Base-by-base conservation (phyloP, 495 filamentous ascomycete species). In the Penicillium silybi region DNA sequence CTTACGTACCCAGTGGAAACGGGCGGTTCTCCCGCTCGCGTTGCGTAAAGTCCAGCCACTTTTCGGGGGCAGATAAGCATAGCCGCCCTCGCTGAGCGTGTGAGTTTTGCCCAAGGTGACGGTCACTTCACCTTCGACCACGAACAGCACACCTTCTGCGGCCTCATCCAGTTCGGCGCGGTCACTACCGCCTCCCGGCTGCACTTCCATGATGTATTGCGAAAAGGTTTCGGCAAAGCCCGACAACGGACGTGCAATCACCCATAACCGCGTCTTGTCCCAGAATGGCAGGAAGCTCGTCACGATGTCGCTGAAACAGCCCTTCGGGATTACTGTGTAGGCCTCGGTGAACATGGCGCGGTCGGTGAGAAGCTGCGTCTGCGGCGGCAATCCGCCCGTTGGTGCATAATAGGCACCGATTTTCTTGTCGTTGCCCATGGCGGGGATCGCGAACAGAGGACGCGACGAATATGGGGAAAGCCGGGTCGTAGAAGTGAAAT, bases 191-290 rank as follows among this genome's bases (percentile, higher is more conserved):
- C 61, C 61, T 0, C 61, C 61, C 0, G 61, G 45, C 41, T 58
- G 54, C 10, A 64, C 61, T 51, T 64, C 61, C 61, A 64, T 64
- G 16, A 64, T 64, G 37, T 64, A 64, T 58, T 64, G 61, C 17
- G 61, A 64, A 42, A 64, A 64, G 15, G 61, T 64, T 40, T 64
- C 61, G 34, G 61, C 61, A 32, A 64, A 64, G 34, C 61, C 61
- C 15, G 61, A 64, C 9, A 64, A 43, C 8, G 61, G 61, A 13
- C 61, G 61, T 15, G 61, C 61, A 29, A 64, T 64, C 42, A 64
- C 61, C 61, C 61, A 64, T 25, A 64, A 38, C 11, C 61, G 57
- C 7, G 61, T 64, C 49, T 64, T 47, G 4, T 64, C 61, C 61
- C 61, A 64, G 49, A 61, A 64, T 3, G 61, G 61, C 3, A 64